These are phyloP conservation scores for Backusella psychrophila DNA, from an alignment of 192 early-diverging fungal species.

Conservation along the genomic window DNA sequence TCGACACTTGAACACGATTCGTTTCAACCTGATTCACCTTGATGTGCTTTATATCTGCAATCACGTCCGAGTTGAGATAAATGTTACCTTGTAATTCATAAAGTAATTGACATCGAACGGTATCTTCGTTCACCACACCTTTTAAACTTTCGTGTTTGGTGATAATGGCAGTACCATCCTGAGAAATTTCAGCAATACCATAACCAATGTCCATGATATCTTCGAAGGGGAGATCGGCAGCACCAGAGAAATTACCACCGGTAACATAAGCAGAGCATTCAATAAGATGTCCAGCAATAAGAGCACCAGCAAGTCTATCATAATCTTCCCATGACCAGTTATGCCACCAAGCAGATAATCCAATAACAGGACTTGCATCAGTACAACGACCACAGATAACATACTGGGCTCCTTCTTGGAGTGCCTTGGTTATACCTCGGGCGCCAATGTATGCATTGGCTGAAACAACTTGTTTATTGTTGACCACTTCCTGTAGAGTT, in stretches of 20 bases:
- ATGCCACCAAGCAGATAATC: too few relatives aligned
- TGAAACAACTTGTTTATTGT: too few relatives aligned
- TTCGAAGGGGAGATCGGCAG: neutral
- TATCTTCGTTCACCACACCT: neutral
- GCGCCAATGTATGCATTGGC: too few relatives aligned
- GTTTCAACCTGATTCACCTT: neutral
- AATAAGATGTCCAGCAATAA: neutral
- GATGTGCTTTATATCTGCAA: neutral
- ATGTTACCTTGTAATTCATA: neutral
- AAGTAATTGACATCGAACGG: neutral
- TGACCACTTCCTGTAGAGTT: too few relatives aligned
- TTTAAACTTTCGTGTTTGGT: neutral
- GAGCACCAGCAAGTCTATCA: neutral
- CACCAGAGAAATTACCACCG: neutral
- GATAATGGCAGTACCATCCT: neutral
- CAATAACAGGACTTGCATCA: too few relatives aligned
- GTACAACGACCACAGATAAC: too few relatives aligned
- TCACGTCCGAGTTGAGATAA: neutral
- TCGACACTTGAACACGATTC: neutral
- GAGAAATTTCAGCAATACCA: neutral
- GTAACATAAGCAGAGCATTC: neutral
- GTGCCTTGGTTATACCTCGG: too few relatives aligned
- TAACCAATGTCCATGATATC: neutral
- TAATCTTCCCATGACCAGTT: neutral
- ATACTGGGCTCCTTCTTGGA: too few relatives aligned